Percentiles rank a stretch among this genome's conserved stretches.
Conservation (phyloP, 768 basidiomycete species). For the Russula earlei region DNA sequence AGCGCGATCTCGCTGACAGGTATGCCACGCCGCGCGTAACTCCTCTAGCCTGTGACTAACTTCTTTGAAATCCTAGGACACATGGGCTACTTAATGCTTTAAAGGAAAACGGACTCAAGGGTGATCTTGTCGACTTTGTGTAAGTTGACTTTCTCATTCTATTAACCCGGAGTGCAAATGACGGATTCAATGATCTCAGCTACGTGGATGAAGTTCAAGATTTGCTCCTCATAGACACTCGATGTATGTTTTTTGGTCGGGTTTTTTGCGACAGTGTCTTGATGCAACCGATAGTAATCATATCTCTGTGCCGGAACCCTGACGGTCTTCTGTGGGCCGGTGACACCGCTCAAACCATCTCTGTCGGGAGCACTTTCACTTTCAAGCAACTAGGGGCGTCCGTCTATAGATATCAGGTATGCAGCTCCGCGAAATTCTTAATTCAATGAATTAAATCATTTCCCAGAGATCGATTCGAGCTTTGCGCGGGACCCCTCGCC, state of each 20-base stretch:
- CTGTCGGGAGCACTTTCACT: constrained; percentile 59
- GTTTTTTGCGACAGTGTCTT: neutral
- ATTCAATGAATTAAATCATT: neutral
- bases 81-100: constrained; percentile 39
- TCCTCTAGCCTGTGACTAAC: neutral
- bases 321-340: constrained; percentile 72
- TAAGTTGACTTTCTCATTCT: constrained; percentile 24
- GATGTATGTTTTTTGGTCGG: constrained; percentile 32
- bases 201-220: constrained; percentile 74
- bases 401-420: constrained; percentile 51
- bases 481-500: constrained; percentile 15
- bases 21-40: constrained; percentile 18
- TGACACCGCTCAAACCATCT: constrained; percentile 73
- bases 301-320: constrained; percentile 51
- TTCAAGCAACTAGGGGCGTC: constrained; percentile 68
- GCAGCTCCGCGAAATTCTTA: neutral
- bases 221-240: constrained; percentile 54
- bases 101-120: constrained; percentile 25
- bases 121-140: constrained; percentile 45
- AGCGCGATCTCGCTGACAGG: constrained; percentile 56
- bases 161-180: neutral
- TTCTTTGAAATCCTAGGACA: constrained; percentile 30
- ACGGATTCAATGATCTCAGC: constrained; percentile 25
- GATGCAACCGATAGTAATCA: constrained; percentile 38
- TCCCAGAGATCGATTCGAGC: neutral